Base-by-base conservation (phyloP, 2,329 filamentous ascomycete species). In the Aspergillus intermedius region DNA sequence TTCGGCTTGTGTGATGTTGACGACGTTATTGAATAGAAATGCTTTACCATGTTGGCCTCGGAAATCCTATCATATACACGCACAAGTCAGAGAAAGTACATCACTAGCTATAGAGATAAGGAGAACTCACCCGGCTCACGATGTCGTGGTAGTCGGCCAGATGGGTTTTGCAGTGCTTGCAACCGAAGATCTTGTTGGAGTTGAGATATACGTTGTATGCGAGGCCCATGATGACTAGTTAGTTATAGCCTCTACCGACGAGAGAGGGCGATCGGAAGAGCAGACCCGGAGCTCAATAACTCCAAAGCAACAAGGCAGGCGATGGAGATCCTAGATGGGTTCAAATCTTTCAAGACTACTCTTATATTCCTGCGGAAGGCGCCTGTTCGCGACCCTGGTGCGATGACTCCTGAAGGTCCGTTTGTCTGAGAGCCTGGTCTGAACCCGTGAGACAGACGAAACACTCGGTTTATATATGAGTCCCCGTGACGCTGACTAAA, bases 21-120 rank as follows among this genome's bases (percentile, higher is more conserved):
- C 93, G 48, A 98, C 93, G 54, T 70, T 83, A 72, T 91, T 87
- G 78, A 98, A 97, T 57, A 98, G 85, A 73, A 91, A 98, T 48
- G 93, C 93, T 74, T 97, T 97, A 66, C 93, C 93, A 70, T 97
- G 91, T 70, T 97, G 91, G 63, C 93, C 93, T 54, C 93, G 89
- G 76, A 98, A 98, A 74, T 95, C 96, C 90, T 97, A 68, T 19
- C 47, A 15, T 21, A 35, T 12, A 40, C 28, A 17, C 6, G 13
- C 30, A 22, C 44, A 35, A 21, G 49, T 56, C 21, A 57, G 56
- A 30, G 34, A 35, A 9, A 35, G 13, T 6, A 13, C 2, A 17
- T 13, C 15, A 17, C 15, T 13, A 35, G 34, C 34, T 17, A n/a
- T 15, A 35, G 13, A 35, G 9, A 30, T 28, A 37, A 42, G 6